Evolutionary conservation across 2,329 filamentous ascomycete species (phyloP), one percentile per base, ranked within the genome.

Genomic region (Mollisia scopiformis): DNA sequence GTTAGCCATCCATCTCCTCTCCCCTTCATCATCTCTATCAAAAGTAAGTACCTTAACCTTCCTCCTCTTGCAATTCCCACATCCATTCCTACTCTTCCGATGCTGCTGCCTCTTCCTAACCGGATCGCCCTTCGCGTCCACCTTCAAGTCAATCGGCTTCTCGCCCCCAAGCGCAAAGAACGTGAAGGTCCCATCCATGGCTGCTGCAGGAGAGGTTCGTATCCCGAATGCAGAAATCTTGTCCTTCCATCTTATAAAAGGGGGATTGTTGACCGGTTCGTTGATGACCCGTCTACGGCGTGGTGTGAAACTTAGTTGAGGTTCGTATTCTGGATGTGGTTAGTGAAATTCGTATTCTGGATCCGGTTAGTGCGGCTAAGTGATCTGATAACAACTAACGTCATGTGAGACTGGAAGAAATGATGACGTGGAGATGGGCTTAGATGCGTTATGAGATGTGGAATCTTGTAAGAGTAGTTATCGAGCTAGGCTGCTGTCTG

Each of bases 101-200:
- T 62, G 61, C 19, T 53, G 37, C 23, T 54, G 57, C 46, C 61
- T 50, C 46, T 54, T 59, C 13, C 61, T 37, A 14, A 59, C 19
- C 10, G 61, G 61, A 21, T 62, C 52, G 7, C 61, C 61, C 25
- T 53, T 57, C 0, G 53, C 13, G 27, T 62, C 61, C n/a, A 62
- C 46, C 47, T 41, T 46, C 16, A 57, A 43, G 2, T 41, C 28
- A 14, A 14, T 35, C 7, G 16, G 31, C 31, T 35, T 14, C 11
- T 47, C 43, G 19, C 47, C 55, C 16, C 54, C 37, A 31, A 61
- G 23, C 11, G 41, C 35, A 39, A 61, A 61, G 28, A 61, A 57
- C 27, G 55, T 58, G 30, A 61, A 61, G 19, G 31, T 41, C 14
- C 31, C 53, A 19, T 27, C 37, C 21, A n/a, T 11, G 31, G 31